Base-by-base conservation (phyloP, 371 early-diverging fungal species). In the Mortierella polycephala region DNA sequence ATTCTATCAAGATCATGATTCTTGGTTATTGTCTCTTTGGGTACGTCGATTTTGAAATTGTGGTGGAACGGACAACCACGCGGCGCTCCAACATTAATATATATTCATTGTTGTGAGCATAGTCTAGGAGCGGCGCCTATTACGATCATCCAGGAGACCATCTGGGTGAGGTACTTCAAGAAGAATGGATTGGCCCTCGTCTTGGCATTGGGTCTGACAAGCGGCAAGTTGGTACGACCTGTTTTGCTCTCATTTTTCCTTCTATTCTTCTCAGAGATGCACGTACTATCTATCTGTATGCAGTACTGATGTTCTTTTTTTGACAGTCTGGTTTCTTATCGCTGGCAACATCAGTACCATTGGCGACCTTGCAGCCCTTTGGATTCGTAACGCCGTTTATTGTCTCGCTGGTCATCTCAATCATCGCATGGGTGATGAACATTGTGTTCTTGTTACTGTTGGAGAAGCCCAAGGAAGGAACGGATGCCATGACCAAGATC, bases 71-170 rank as follows among this genome's bases (percentile, higher is more conserved):
- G 16, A 46, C 45, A 13, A 45, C 7, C 45, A 45, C 46, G 46
- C 46, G 11, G 13, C 16, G 46, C 46, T 65, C 21, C 12, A 40
- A 18, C 16, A 11, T 51, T 2, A 42, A 53, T 53, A 8, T 54
- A 3, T 41, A 11, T 37, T n/a, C 18, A 30, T 40, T 46, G 2
- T 5, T 55, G 52, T 39, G 44, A 40, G 21, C 49, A 1, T 50
- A 82, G 83, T n/a, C 62, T 81, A 16, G 83, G 83, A 39, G 76
- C 77, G 46, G 81, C 81, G 14, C 83, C 83, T 18, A 81, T 83
- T 23, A 70, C 81, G 8, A 76, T 83, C 37, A 81, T 83, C 23
- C 83, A 83, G 65, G 83, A 83, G 59, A 83, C 83, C 2, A 83
- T 83, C 1, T 81, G 81, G 74, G 77, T 83, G 2, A 76, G 81